Percentiles rank a stretch among this genome's conserved stretches.
Evolutionary conservation across 1,139 yeast genomes (phyloP).

Genomic region (Lodderomyces beijingensis): DNA sequence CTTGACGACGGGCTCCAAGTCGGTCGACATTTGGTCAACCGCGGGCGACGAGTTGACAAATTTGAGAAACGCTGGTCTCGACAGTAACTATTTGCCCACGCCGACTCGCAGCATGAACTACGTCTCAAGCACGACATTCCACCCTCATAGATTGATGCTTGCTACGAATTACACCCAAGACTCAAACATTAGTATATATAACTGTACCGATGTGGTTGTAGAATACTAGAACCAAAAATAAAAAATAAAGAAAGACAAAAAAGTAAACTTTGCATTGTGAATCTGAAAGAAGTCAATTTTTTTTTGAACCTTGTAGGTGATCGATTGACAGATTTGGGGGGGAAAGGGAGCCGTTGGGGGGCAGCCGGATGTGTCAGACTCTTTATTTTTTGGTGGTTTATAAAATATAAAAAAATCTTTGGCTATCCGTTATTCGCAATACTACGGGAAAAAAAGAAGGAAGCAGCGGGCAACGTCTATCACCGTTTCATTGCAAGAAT

Average conservation of each 20-base stretch:
- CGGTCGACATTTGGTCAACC: constrained; percentile 84
- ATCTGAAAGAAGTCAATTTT: too few relatives aligned
- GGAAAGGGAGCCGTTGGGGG: too few relatives aligned
- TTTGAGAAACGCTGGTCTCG: constrained; percentile 52
- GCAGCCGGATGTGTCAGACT: too few relatives aligned
- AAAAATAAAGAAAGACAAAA: background rate
- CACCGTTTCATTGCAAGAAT: too few relatives aligned
- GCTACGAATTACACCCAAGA: constrained; percentile 86
- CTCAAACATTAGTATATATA: constrained; percentile 63
- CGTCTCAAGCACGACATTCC: constrained; percentile 68
- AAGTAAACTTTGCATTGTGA: too few relatives aligned
- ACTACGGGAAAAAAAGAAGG: too few relatives aligned
- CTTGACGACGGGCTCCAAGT: constrained; percentile 78
- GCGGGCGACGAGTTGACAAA: constrained; percentile 68
- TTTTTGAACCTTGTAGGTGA: too few relatives aligned
- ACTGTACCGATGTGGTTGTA: constrained; percentile 36
- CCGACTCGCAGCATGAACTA: constrained; percentile 44
- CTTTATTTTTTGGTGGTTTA: too few relatives aligned
- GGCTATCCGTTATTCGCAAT: too few relatives aligned
- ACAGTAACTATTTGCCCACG: constrained; percentile 31
- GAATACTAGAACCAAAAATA: constrained; percentile 23
- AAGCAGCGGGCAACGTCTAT: too few relatives aligned
- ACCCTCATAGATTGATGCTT: constrained; percentile 92
- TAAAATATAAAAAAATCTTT: too few relatives aligned
- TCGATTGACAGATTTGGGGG: too few relatives aligned